A percentile compares a stretch with the other conserved stretches of the same genome.
These are phyloP conservation scores for Leccinum subrobustum DNA, from an alignment of 1,284 basidiomycete genomes.

Conservation along the genomic window DNA sequence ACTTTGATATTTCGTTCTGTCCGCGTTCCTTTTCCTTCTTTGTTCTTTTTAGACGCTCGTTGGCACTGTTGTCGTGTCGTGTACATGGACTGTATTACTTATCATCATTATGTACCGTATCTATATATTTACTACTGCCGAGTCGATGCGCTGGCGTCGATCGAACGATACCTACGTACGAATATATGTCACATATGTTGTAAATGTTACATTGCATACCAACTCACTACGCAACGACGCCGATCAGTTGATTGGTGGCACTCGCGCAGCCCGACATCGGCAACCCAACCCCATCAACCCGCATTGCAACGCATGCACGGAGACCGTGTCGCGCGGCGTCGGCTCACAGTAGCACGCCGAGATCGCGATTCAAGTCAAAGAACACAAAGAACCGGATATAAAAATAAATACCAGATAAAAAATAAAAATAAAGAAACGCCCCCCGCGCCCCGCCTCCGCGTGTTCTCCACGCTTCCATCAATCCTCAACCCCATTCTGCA, in stretches of 20 bases:
- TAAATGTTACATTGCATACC: background rate
- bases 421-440: background rate
- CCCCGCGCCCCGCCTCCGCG: background rate
- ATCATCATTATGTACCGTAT: background rate
- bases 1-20: background rate
- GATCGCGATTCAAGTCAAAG: background rate
- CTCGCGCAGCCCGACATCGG: background rate
- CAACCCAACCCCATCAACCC: background rate
- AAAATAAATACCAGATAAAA: background rate
- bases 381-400: background rate
- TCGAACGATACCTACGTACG: background rate
- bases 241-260: background rate
- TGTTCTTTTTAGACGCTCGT: background rate
- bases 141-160: background rate
- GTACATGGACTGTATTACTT: background rate
- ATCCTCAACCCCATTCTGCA: background rate
- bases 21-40: background rate
- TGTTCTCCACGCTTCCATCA: background rate
- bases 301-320: background rate
- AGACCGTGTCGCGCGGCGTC: background rate
- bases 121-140: background rate
- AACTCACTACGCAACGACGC: background rate
- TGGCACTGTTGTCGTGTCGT: background rate
- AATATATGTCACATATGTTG: background rate
- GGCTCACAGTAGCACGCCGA: background rate